These are phyloP conservation scores for Prinsepia uniflora DNA, from an alignment of 306 rosid genomes.

Conservation along the genomic window DNA sequence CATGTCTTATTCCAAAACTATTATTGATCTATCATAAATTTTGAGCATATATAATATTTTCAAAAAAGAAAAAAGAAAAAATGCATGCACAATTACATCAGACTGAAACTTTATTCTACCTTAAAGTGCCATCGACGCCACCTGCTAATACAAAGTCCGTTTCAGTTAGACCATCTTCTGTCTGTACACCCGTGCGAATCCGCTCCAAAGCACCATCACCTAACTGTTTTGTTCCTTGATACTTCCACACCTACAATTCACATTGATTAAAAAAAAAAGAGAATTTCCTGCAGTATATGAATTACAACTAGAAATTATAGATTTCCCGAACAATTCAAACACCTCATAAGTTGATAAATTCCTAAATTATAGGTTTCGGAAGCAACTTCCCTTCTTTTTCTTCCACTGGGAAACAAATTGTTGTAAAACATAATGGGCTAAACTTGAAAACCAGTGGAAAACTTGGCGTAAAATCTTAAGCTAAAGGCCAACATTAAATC, in stretches of 20 bases:
- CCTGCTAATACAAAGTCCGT: conserved; percentile 57
- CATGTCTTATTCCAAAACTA: not conserved
- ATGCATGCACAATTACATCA: conserved; percentile 9
- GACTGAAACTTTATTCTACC: conserved; percentile 37
- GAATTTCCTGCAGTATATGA: not conserved
- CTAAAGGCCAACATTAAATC: conserved; percentile 1
- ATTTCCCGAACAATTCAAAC: not conserved
- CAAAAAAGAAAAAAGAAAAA: not conserved
- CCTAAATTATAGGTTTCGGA: too few relatives aligned
- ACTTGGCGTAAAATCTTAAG: not conserved
- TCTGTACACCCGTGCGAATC: conserved; percentile 47
- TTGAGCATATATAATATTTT: not conserved
- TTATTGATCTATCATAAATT: not conserved
- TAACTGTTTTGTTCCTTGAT: conserved; percentile 39
- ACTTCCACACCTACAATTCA: conserved; percentile 73
- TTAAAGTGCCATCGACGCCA: conserved; percentile 48
- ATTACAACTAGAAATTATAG: not conserved
- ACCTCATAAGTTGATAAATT: too few relatives aligned
- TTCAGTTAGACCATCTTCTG: conserved; percentile 49
- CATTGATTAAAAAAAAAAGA: not conserved
- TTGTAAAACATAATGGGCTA: not conserved
- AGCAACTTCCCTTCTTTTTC: too few relatives aligned
- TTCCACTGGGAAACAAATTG: not conserved
- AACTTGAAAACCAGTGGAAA: not conserved
- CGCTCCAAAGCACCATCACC: conserved; percentile 66